Evolutionary conservation across 768 basidiomycete genomes (phyloP), one percentile per base, ranked within the genome.

Genomic region (Amanita inopinata): DNA sequence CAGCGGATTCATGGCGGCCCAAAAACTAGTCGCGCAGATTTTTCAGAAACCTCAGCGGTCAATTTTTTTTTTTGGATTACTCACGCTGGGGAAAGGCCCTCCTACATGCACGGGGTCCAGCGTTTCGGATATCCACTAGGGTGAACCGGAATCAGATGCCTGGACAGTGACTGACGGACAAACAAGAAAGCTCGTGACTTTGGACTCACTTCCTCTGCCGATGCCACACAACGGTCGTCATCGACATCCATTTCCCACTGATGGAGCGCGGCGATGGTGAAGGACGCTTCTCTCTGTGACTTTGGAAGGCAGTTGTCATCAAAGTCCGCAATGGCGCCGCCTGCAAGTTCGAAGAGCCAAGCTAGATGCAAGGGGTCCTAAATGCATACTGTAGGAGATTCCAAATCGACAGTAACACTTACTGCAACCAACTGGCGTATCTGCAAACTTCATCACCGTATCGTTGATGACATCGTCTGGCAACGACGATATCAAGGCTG

Each of bases 361-460:
- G 89, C 90, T 89, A 45, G 15, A 30, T 8, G 19, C 44, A 11
- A 17, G 17, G 33, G 23, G 8, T 39, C 18, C 28, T 44, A 14
- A 39, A 15, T 8, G 22, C 14, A 23, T 24, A 18, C 45, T 30
- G 25, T 19, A 38, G 12, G 40, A 15, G 14, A 32, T 43, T 15
- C 33, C 14, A 2, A 32, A 2, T n/a, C 18, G 14, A 25, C 35
- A 17, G 36, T 36, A 33, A 31, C 7, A 78, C 89, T 49, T 58
- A 92, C 90, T 92, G 65, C 91, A 93, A 10, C 92, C 92, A 49
- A 89, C 77, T 0, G 91, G 91, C 12, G 87, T 84, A 53, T 82
- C 70, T 1, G 82, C 65, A 61, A 96, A 96, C 51, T 83, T 73
- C 18, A 79, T 48, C 22, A 93, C 87, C 1, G 92, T 92, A 46